Base-by-base conservation (phyloP, 169 alveolate species). In the Plasmodium ovale region DNA sequence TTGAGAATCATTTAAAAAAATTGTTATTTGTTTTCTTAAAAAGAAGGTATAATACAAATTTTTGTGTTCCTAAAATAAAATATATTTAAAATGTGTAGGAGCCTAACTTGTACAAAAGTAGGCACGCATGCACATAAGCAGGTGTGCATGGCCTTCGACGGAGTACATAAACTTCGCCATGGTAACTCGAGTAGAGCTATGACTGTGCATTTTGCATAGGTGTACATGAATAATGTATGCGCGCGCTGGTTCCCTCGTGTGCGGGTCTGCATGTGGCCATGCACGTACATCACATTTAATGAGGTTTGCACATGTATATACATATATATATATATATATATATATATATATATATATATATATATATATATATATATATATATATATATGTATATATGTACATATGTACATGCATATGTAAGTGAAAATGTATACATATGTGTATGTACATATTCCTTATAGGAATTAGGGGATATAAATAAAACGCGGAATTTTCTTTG, bases 1-100 rank as follows among this genome's bases (percentile, higher is more conserved):
- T 51, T 31, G 37, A 54, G 56, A 29, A 72, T 72, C 87, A 72
- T 72, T 72, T 27, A 60, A 60, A 60, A 60, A 29, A 60, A 23
- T 59, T 59, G 5, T 23, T 60, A 60, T 60, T 60, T 10, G 12
- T 59, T 21, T 59, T 59, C 39, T 58, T 58, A 27, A 58, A 58
- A 25, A 58, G 47, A 60, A 60, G 51, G 39, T 60, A 60, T 60
- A 60, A 31, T 60, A 60, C 71, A 60, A 60, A 25, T 39, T 6
- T 39, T 39, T 5, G 51, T 39, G 5, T 39, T 39, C 44, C 70
- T 9, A 10, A 23, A 4, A 60, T 60, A 29, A 53, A 53, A 53
- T 53, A 5, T 53, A 14, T 53, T 53, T 16, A 53, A 53, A 53
- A 53, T 53, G n/a, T 44, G 0, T 44, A 44, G 10, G 23, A 44